Evolutionary conservation across 331 rosid genomes (phyloP), one percentile per base, ranked within the genome.

Genomic region (Stylosanthes scabra): DNA sequence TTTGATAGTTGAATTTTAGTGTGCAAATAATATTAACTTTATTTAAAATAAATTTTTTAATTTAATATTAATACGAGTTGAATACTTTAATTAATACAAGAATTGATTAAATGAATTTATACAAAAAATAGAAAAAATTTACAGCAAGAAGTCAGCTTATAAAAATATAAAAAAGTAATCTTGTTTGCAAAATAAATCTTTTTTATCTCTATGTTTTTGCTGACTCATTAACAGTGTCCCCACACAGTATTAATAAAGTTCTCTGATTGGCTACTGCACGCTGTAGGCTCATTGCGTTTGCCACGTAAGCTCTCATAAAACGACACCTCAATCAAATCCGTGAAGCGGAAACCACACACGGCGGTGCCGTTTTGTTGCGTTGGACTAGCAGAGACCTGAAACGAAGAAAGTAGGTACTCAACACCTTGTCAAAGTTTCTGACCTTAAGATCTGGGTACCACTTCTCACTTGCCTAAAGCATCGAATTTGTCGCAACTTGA

Each of bases 191-290:
- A 20, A 20, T 20, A 20, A 20, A 20, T 20, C 25, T 20, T 20
- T 20, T 20, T 56, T 9, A 11, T 29, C 29, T 59, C n/a, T 3
- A 62, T 27, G 25, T 47, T 3, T 66, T 2, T 51, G 2, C 11
- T 67, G 60, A n/a, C 6, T 20, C 25, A 20, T 20, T 20, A 0
- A 34, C 7, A 51, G 16, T 6, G 63, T 55, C 40, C 54, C 16
- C 15, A 7, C 37, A 6, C 6, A 5, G n/a, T 27, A 70, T 28
- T 59, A 20, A 54, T 7, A 4, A 4, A 25, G 41, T 27, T 60
- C 1, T 74, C 60, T 78, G 83, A 83, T 83, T 83, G 86, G 86
- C 75, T 74, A 28, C 5, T 65, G 71, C 80, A 69, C 63, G 83
- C 59, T 39, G 51, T 51, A 55, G 15, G 52, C 54, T 49, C 16